Percentiles rank a stretch among this genome's conserved stretches.
Evolutionary conservation across 345 rosid species (phyloP).

Genomic region (Carallia brachiata): DNA sequence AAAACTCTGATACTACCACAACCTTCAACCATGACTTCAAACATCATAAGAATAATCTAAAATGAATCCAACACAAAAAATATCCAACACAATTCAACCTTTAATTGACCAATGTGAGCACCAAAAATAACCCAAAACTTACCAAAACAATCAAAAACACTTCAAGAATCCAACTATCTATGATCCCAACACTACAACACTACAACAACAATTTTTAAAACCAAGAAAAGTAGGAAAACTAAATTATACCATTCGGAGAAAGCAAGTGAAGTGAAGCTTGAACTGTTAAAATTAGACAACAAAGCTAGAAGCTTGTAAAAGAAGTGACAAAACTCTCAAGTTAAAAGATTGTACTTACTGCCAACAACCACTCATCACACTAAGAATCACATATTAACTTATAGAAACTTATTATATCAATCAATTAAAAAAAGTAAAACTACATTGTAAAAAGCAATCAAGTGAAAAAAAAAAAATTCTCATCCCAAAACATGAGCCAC

Average conservation of each 20-base stretch:
- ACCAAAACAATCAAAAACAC: background rate
- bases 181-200: conserved; percentile 6
- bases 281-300: conserved; percentile 19
- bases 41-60: conserved; percentile 3
- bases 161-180: background rate
- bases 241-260: conserved; percentile 21
- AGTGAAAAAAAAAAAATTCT: too few species aligned
- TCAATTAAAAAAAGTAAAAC: too few species aligned
- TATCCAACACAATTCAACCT: conserved; percentile 26
- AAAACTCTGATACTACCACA: background rate
- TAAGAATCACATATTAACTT: too few species aligned
- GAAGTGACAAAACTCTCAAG: conserved; percentile 21
- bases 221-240: background rate
- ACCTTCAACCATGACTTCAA: background rate
- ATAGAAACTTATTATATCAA: too few species aligned
- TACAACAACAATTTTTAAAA: background rate
- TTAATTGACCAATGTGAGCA: conserved; percentile 12
- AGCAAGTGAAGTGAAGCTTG: conserved; percentile 7
- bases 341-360: background rate
- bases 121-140: background rate
- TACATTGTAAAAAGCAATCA: too few species aligned
- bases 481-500: too few species aligned
- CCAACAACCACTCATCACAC: too few species aligned
- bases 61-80: conserved; percentile 5
- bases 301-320: background rate